These are phyloP conservation scores for Leishmania mexicana DNA, from an alignment of 208 protist species.

Conservation along the genomic window DNA sequence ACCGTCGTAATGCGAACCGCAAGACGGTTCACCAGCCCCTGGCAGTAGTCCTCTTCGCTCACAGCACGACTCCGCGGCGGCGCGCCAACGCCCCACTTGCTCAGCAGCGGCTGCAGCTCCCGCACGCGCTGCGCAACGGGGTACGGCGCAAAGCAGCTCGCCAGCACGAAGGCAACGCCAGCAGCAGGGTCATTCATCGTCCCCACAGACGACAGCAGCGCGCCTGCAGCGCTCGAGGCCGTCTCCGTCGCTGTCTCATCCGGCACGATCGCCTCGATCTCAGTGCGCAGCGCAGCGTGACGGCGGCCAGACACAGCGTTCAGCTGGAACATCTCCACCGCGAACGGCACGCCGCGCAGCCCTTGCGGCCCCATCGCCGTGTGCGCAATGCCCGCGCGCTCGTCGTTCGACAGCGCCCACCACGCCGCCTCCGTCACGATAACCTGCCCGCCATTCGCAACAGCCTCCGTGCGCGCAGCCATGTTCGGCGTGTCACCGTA, in stretches of 20 bases:
- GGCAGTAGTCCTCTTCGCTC: slow-evolving; percentile 8
- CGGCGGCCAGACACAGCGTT: slow-evolving; percentile 46
- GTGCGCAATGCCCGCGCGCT: slow-evolving; percentile 30
- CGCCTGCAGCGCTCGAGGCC: slow-evolving; percentile 21
- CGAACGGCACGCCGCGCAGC: slow-evolving; percentile 59
- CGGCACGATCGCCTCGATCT: slow-evolving; percentile 41
- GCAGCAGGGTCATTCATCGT: slow-evolving; percentile 23
- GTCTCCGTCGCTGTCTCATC: slow-evolving; percentile 20
- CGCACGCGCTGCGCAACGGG: slow-evolving; percentile 15
- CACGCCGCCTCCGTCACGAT: slow-evolving; percentile 48
- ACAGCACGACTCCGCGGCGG: slow-evolving; percentile 2
- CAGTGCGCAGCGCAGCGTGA: slow-evolving; percentile 49
- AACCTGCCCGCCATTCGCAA: slow-evolving; percentile 80
- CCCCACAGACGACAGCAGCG: slow-evolving; percentile 26
- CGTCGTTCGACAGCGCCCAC: slow-evolving; percentile 34
- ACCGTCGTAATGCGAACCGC: background rate
- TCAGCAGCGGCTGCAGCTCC: slow-evolving; percentile 7
- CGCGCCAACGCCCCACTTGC: slow-evolving; percentile 4
- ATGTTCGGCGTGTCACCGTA: slow-evolving; percentile 7
- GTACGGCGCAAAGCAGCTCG: slow-evolving; percentile 48
- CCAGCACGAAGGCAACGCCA: slow-evolving; percentile 32
- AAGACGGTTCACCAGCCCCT: slow-evolving; percentile 1
- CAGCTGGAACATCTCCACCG: slow-evolving; percentile 68
- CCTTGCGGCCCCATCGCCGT: slow-evolving; percentile 36
- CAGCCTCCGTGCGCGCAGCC: slow-evolving; percentile 70